Base-by-base conservation (phyloP, 1,139 yeast genomes). In the Lodderomyces theae region DNA sequence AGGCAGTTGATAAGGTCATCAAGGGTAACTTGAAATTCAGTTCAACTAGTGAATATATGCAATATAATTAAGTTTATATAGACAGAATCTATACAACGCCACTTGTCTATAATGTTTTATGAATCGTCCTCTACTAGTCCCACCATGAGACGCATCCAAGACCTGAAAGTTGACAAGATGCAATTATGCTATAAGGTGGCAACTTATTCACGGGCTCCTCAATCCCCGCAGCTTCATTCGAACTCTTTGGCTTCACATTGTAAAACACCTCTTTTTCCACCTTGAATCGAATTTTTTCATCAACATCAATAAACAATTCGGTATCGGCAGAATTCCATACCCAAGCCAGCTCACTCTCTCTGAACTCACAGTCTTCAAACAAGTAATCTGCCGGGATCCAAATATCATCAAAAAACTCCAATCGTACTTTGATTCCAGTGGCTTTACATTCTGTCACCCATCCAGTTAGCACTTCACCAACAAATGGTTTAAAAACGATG, bases 21-120 rank as follows among this genome's bases (percentile, higher is more conserved):
- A 92, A 90, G 75, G 97, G 98, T 56, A 92, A 94, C 71, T 82
- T 90, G 82, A 92, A 92, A 76, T 92, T 92, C 74, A 85, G 95
- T 67, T 86, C 96, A 39, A 92, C 98, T 31, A 86, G 96, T 54
- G 88, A 92, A 72, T 92, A 92, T 71, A 92, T 92, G 97, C 97
- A 90, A 77, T 90, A 90, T 63, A 90, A 90, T 64, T 49, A 40
- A 28, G 8, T 13, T 10, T 9, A 6, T 26, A 12, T 26, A 30
- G 19, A 9, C 11, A 30, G 33, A 6, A 11, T 7, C 23, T 36
- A 31, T 34, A 38, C 23, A n/a, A n/a, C n/a, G n/a, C n/a, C n/a
- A n/a, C n/a, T n/a, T n/a, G n/a, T n/a, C n/a, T n/a, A n/a, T n/a
- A n/a, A n/a, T n/a, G n/a, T n/a, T n/a, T n/a, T n/a, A n/a, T n/a